Percentiles rank a stretch among this genome's conserved stretches.
Conservation (phyloP, 371 early-diverging fungal species). For the Lichtheimia ramosa region DNA sequence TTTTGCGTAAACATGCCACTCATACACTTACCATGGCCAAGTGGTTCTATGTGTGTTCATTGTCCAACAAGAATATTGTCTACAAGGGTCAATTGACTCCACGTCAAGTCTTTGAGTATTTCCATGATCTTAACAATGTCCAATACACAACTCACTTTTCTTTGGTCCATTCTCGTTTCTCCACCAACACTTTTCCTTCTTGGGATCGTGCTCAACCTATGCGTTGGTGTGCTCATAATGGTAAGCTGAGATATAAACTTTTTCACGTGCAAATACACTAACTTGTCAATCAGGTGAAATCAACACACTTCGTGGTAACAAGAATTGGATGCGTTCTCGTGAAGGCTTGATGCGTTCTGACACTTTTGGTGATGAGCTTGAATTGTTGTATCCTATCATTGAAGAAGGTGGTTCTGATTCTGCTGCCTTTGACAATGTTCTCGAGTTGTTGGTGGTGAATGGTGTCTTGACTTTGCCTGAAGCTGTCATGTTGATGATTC, state of each 20-base stretch:
- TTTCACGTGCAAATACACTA: background rate
- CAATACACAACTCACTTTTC: conserved; percentile 88
- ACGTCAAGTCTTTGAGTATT: conserved; percentile 91
- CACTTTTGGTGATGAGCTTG: conserved; percentile 78
- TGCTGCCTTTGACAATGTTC: conserved; percentile 94
- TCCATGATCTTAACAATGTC: conserved; percentile 82
- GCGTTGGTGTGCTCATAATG: conserved; percentile 97
- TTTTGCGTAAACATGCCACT: conserved; percentile 88
- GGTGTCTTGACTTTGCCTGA: conserved; percentile 90
- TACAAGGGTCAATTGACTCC: conserved; percentile 97
- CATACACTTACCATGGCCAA: conserved; percentile 76
- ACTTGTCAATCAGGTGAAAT: conserved; percentile 76
- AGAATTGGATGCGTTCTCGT: conserved; percentile 98
- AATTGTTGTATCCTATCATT: conserved; percentile 89
- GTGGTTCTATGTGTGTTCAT: conserved; percentile 96
- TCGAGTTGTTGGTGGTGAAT: conserved; percentile 89
- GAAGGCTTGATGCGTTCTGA: conserved; percentile 90
- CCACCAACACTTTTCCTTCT: conserved; percentile 97
- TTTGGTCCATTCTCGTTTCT: conserved; percentile 96
- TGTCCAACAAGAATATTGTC: conserved; percentile 88
- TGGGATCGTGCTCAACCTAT: conserved; percentile 99
- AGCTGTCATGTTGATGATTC: conserved; percentile 97
- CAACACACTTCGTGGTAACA: conserved; percentile 97
- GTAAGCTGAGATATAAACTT: conserved; percentile 45
- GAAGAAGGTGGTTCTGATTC: conserved; percentile 98